Evolutionary conservation across 1,284 basidiomycete species (phyloP).

Genomic region (Abortiporus biennis): DNA sequence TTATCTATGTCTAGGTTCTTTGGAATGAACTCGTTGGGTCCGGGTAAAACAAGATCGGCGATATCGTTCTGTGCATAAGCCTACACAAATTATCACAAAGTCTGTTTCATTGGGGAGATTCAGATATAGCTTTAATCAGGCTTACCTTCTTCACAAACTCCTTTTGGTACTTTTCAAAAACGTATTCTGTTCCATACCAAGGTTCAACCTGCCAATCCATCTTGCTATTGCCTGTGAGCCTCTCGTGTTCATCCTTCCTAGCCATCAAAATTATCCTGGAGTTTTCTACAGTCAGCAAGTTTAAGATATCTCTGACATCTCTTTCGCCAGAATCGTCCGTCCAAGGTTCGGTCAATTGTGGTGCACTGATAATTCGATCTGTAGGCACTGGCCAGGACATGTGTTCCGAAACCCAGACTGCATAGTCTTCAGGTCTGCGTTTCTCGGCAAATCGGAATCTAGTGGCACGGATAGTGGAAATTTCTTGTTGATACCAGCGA

Average conservation of each 20-base stretch:
- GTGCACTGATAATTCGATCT: constrained; percentile 73
- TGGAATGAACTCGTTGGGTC: constrained; percentile 87
- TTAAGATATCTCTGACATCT: constrained; percentile 62
- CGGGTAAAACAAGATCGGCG: constrained; percentile 72
- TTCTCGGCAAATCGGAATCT: constrained; percentile 92
- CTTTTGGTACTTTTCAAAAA: constrained; percentile 60
- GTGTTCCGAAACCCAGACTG: constrained; percentile 70
- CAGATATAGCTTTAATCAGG: constrained; percentile 6
- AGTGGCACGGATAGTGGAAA: constrained; percentile 67
- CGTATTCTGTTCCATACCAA: constrained; percentile 85
- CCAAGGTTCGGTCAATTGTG: constrained; percentile 77
- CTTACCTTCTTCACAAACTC: constrained; percentile 60
- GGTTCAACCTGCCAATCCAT: constrained; percentile 67
- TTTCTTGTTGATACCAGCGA: constrained; percentile 76
- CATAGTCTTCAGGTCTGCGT: constrained; percentile 74
- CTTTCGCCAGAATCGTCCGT: constrained; percentile 32
- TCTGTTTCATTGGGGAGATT: constrained; percentile 2
- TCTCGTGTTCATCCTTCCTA: constrained; percentile 59
- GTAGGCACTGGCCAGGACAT: constrained; percentile 81
- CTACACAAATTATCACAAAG: constrained; percentile 30
- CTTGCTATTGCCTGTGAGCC: constrained; percentile 34
- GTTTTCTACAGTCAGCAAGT: constrained; percentile 53
- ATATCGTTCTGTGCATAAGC: constrained; percentile 59
- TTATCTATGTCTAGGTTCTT: constrained; percentile 82
- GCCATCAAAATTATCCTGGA: constrained; percentile 79